Evolutionary conservation across 2,329 filamentous ascomycete species (phyloP), one percentile per base, ranked within the genome.

Genomic region (Thielaviopsis euricoi): DNA sequence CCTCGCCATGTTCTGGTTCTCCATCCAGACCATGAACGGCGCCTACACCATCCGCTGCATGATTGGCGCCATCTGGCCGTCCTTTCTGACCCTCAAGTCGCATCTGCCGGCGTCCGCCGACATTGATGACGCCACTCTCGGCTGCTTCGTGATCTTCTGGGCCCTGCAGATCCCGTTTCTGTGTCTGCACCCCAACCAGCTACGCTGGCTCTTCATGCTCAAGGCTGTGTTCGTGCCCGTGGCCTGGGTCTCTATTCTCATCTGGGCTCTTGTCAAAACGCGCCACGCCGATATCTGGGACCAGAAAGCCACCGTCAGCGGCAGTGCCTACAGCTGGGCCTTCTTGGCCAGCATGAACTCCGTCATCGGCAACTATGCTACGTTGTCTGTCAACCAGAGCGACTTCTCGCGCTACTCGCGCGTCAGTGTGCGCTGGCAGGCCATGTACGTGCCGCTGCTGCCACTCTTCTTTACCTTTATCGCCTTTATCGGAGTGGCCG

Each of bases 351-450:
- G 70, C 2, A 64, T 75, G 55, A 75, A 73, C 55, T 71, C 69
- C 12, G 73, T 77, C 23, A 75, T 75, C 21, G 74, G 75, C n/a
- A 70, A 75, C 13, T 77, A 75, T 64, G 70, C 68, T 13, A 74
- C 71, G 15, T 68, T 75, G 57, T 74, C 74, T 1, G 72, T 77
- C 54, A 78, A 78, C 63, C 76, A 76, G 65, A 70, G 73, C n/a
- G 69, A 70, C 58, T 68, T 70, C 59, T 65, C 65, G 7, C 63
- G 66, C 6, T 67, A 66, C 59, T 65, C 63, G 3, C 23, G 43
- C 9, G 25, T 57, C 13, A 54, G 48, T 15, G 49, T 57, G 6
- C 49, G 51, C 51, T 55, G 56, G 53, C 61, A 60, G 33, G 25
- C 37, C 49, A 56, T 61, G 40, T 61, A 62, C 37, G 58, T 62